Base-by-base conservation (phyloP, 1,284 basidiomycete genomes). In the Caloboletus firmus region DNA sequence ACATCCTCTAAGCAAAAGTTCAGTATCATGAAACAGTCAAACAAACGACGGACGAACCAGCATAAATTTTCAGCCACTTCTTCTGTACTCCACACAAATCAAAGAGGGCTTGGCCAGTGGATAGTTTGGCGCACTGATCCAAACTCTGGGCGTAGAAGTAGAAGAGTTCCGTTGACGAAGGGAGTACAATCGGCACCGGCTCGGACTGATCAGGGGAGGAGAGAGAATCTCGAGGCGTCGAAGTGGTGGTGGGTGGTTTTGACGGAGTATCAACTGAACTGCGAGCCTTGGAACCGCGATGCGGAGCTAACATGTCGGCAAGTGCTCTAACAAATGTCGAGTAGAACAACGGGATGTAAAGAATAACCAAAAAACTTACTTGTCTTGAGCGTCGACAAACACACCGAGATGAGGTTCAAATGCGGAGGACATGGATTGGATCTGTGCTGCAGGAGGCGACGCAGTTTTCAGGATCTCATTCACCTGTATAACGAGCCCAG, bases 331-430 rank as follows among this genome's bases (percentile, higher is more conserved):
- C 4, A 56, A 49, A 40, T 18, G 34, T 32, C 36, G 35, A 52
- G 36, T 18, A 34, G 36, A 12, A 49, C 13, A 18, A 18, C 42
- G 24, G 39, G 17, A 13, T 45, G 20, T 28, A 36, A 42, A 28
- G 9, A 9, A 15, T 5, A 32, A 22, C 12, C 12, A n/a, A 4
- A 28, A 35, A 47, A 42, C 51, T 40, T 32, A 91, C 93, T 88
- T 91, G 78, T 98, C 94, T 72, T 99, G 97, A 13, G 96, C 95
- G 59, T 98, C 93, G 49, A 98, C 89, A 67, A 95, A 99, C 40
- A 99, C 83, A 36, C 84, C 81, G 76, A 98, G 93, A 69, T 98
- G 91, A 0, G 91, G 82, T 58, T 97, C 94, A 66, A 98, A 99
- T 10, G 92, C 87, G 24, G 88, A 82, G 0, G 93, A 90, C 46